Conservation (phyloP, 2,329 filamentous ascomycete genomes). For the Sporothrix curviconia region DNA sequence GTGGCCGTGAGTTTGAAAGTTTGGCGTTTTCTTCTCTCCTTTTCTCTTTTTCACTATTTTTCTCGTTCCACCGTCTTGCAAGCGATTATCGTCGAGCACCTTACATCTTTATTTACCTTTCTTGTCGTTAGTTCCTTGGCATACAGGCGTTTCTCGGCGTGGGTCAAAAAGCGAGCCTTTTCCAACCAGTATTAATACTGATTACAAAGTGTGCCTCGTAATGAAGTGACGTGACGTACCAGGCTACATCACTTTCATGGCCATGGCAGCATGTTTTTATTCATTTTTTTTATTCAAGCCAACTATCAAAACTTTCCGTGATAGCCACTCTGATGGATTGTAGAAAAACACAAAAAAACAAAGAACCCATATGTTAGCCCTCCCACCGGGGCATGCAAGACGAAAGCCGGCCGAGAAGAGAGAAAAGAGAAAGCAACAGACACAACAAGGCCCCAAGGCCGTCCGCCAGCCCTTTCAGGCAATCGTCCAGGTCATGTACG, state of each 20-base stretch:
- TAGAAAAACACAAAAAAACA: neutral
- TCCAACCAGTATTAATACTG: no score
- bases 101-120: neutral
- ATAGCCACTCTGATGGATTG: slow-evolving; percentile 4
- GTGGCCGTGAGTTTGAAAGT: no score
- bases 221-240: no score
- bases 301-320: slow-evolving; percentile 8
- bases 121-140: slow-evolving; percentile 6
- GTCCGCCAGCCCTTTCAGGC: no score
- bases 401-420: neutral
- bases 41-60: neutral
- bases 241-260: no score
- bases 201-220: no score
- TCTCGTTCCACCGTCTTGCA: neutral
- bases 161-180: neutral
- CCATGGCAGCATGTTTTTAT: slow-evolving; percentile 3
- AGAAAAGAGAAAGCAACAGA: neutral
- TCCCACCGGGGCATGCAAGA: slow-evolving; percentile 3
- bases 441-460: neutral
- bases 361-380: slow-evolving; percentile 8
- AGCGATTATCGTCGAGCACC: neutral
- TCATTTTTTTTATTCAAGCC: slow-evolving; percentile 15
- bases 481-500: no score
- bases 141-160: neutral
- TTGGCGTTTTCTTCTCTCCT: no score